These are phyloP conservation scores for Bipolaris sorokiniana DNA, from an alignment of 2,329 filamentous ascomycete species.

Conservation along the genomic window DNA sequence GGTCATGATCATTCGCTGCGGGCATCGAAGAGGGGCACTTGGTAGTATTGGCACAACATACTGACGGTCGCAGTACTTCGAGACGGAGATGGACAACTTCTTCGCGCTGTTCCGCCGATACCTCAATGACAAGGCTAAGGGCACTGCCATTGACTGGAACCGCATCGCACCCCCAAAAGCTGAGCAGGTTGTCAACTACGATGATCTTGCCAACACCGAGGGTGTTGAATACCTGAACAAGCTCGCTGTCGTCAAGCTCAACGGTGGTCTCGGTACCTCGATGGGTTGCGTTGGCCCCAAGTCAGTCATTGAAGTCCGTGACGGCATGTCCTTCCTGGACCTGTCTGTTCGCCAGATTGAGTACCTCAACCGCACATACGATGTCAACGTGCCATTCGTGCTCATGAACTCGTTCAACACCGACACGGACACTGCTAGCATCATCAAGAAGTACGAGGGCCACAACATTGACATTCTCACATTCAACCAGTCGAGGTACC, in stretches of 20 bases:
- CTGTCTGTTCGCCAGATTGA: slow-evolving; percentile 98
- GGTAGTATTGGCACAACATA: slow-evolving; percentile 17
- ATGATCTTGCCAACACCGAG: slow-evolving; percentile 84
- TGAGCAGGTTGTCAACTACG: slow-evolving; percentile 94
- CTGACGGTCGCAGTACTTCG: slow-evolving; percentile 72
- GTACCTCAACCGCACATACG: slow-evolving; percentile 97
- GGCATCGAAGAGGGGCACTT: slow-evolving; percentile 13
- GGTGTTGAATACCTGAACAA: slow-evolving; percentile 96
- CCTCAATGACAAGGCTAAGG: slow-evolving; percentile 98
- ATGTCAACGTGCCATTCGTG: slow-evolving; percentile 95
- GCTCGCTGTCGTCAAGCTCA: slow-evolving; percentile 97
- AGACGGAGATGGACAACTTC: slow-evolving; percentile 99
- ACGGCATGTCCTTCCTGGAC: slow-evolving; percentile 99
- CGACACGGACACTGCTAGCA: slow-evolving; percentile 94
- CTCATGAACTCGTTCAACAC: slow-evolving; percentile 99
- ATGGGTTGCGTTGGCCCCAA: slow-evolving; percentile 99
- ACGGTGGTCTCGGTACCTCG: slow-evolving; percentile 97
- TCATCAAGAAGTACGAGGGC: slow-evolving; percentile 99
- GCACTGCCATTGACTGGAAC: slow-evolving; percentile 94
- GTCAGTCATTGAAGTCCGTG: slow-evolving; percentile 98
- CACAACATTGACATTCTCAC: slow-evolving; percentile 99
- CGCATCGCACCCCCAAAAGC: slow-evolving; percentile 92
- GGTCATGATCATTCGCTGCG: slow-evolving; percentile 2
- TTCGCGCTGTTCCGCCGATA: slow-evolving; percentile 98
- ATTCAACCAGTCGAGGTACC: slow-evolving; percentile 99